Conservation (phyloP, 441 rosid species). For the Gossypium davidsonii region DNA sequence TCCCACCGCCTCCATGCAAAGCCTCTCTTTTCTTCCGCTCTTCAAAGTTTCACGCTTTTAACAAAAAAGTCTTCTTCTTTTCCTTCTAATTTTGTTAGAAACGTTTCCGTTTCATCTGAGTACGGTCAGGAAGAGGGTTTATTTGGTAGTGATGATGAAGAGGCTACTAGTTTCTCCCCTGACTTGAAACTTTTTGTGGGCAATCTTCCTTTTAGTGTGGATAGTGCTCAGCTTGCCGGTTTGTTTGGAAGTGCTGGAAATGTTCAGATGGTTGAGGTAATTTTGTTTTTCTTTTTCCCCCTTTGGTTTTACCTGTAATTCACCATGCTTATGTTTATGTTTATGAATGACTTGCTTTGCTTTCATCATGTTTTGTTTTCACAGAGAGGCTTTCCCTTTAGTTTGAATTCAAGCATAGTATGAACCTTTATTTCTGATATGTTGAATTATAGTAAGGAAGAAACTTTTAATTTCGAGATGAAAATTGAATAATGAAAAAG, state of each 20-base stretch:
- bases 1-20: slow-evolving; percentile 31
- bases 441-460: not conserved
- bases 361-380: not conserved
- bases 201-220: slow-evolving; percentile 79
- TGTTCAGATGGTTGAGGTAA: slow-evolving; percentile 95
- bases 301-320: not conserved
- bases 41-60: slow-evolving; percentile 16
- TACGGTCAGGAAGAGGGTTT: slow-evolving; percentile 62
- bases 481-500: not conserved
- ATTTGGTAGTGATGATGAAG: slow-evolving; percentile 38
- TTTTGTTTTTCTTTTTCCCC: not conserved
- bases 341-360: not conserved
- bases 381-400: not conserved
- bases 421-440: not conserved
- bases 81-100: slow-evolving; percentile 40
- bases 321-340: not conserved
- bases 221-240: slow-evolving; percentile 82
- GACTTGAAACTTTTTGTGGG: slow-evolving; percentile 90
- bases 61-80: not conserved
- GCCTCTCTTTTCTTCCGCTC: slow-evolving; percentile 31
- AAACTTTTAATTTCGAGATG: not conserved
- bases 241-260: slow-evolving; percentile 73
- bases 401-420: not conserved
- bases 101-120: slow-evolving; percentile 63
- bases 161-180: slow-evolving; percentile 40